Evolutionary conservation across 306 rosid genomes (phyloP).

Genomic region (Casuarina glauca): DNA sequence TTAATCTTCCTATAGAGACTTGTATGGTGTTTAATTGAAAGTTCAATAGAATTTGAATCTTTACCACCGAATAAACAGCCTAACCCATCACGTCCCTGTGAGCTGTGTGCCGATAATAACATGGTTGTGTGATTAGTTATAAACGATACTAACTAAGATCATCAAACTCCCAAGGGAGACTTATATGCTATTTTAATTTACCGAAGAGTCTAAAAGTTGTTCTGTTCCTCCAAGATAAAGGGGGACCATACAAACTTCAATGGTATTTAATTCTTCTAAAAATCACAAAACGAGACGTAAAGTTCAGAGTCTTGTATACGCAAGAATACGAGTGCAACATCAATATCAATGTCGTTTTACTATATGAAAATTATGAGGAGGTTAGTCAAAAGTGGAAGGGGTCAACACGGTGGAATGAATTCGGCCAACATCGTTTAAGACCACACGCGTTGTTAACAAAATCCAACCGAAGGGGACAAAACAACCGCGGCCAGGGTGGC

Average conservation of each 20-base stretch:
- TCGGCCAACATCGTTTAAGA: neutral
- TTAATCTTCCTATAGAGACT: neutral
- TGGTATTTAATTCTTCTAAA: neutral
- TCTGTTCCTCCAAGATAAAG: neutral
- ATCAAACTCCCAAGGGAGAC: neutral
- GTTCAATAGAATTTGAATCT: too few relatives aligned
- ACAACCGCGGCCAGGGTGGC: constrained; percentile 54
- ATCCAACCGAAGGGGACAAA: constrained; percentile 46
- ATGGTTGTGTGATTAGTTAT: neutral
- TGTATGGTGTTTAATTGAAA: neutral
- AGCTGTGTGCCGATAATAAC: too few relatives aligned
- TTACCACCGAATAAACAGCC: too few relatives aligned
- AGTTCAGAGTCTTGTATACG: neutral
- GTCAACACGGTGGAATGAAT: constrained; percentile 35
- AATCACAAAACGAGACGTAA: constrained; percentile 3
- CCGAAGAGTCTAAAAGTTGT: neutral
- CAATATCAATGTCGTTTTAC: constrained; percentile 1
- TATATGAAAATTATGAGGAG: neutral
- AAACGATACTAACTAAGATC: neutral
- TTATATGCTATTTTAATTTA: neutral
- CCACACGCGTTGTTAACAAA: constrained; percentile 32
- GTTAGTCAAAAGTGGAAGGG: constrained; percentile 30
- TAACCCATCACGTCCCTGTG: too few relatives aligned
- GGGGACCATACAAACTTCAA: neutral
- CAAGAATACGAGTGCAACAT: neutral